Base-by-base conservation (phyloP, 1,284 basidiomycete genomes). In the Malassezia obtusa region DNA sequence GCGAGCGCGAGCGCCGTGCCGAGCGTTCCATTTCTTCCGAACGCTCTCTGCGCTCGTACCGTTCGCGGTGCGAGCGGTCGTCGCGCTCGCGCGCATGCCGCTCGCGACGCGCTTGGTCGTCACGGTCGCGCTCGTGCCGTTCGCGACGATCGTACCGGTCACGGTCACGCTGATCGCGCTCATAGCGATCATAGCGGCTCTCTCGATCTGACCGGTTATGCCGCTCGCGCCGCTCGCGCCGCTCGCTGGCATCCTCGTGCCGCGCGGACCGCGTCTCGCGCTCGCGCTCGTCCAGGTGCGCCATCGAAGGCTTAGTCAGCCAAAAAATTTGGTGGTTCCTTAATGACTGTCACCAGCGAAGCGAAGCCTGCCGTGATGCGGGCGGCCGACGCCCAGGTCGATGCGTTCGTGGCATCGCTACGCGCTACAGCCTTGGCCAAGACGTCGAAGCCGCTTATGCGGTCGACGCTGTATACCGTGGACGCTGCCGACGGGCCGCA, bases 371-470 rank as follows among this genome's bases (percentile, higher is more conserved):
- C 7, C 28, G 7, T 7, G 30, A 11, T 45, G 32, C 32, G 26
- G 11, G 26, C 11, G 3, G 43, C 28, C 15, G 43, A 45, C 19
- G 28, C 12, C 1, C 11, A 14, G 6, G 36, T 41, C 9, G 52
- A 55, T 30, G 21, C 15, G 30, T 50, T 55, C 19, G 65, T 67
- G 10, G 11, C 11, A 7, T 53, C 57, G 17, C 59, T 67, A 32
- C 55, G 61, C 28, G 31, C 26, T 0, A 61, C 61, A 0, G 32
- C 53, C 8, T 10, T 19, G 30, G 50, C 21, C 50, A 15, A 52
- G 2, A 15, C 28, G 1, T 47, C 59, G 6, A 67, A 67, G 53
- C 62, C 61, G 1, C 55, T 67, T 24, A 53, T 67, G 17, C 56
- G 63, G 15, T 61, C 57, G 48, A 38, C 63, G 53, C 43, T 38